Evolutionary conservation across 2,329 filamentous ascomycete genomes (phyloP).

Genomic region (Xylariaceae sp.): DNA sequence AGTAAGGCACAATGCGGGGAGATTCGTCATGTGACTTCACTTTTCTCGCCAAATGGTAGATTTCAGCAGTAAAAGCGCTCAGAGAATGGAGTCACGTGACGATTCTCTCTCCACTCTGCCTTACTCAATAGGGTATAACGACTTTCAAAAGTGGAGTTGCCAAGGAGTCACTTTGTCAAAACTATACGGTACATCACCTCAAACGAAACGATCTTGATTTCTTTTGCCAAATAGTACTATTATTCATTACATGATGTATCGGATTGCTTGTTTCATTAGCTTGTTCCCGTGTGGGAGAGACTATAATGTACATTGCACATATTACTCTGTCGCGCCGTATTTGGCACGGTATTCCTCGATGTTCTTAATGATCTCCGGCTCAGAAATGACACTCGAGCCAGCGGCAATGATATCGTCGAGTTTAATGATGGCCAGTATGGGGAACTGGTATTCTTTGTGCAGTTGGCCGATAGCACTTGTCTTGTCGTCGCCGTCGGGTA

Average conservation of each 20-base stretch:
- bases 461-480: constrained; percentile 85
- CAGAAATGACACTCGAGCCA: constrained; percentile 60
- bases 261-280: too few species aligned
- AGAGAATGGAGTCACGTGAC: too few species aligned
- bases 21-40: too few species aligned
- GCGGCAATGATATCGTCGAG: constrained; percentile 78
- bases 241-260: too few species aligned
- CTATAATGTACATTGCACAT: not conserved
- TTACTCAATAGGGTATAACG: too few species aligned
- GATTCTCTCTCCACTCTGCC: too few species aligned
- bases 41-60: too few species aligned
- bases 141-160: too few species aligned
- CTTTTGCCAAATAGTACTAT: not conserved
- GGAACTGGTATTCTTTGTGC: constrained; percentile 77
- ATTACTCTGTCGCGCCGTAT: constrained; percentile 59
- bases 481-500: constrained; percentile 62
- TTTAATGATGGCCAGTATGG: constrained; percentile 79
- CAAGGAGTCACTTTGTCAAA: too few species aligned
- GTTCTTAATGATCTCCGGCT: constrained; percentile 56
- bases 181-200: too few species aligned
- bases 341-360: constrained; percentile 72
- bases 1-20: too few species aligned
- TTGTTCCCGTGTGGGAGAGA: not conserved
- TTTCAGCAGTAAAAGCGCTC: too few species aligned
- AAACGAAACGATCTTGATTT: not conserved